phyloP scores from a whole-genome alignment of 2,329 filamentous ascomycete species.

The Epicoccum sorghinum region DNA sequence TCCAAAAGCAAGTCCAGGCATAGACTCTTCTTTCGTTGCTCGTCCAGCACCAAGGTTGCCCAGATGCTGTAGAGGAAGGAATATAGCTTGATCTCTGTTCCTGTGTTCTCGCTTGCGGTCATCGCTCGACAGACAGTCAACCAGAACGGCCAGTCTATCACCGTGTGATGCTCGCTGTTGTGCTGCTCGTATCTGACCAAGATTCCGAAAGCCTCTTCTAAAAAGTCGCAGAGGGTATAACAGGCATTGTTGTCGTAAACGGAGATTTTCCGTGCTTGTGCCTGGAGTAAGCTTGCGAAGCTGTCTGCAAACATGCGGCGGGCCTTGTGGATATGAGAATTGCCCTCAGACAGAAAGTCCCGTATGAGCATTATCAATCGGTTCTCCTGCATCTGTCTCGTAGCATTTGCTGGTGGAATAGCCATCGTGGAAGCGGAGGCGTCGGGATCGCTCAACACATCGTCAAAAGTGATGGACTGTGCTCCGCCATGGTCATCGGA shows the following conservation, averaged over 20 bases:
- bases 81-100: constrained; percentile 85
- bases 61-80: constrained; percentile 82
- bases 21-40: constrained; percentile 70
- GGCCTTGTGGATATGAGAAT: constrained; percentile 58
- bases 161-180: constrained; percentile 49
- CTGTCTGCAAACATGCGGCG: constrained; percentile 77
- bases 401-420: constrained; percentile 70
- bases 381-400: constrained; percentile 87
- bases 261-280: constrained; percentile 75
- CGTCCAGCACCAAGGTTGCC: constrained; percentile 71
- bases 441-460: constrained; percentile 68
- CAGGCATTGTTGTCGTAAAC: constrained; percentile 83
- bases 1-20: constrained; percentile 78
- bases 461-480: constrained; percentile 68
- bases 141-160: constrained; percentile 85
- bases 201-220: constrained; percentile 79
- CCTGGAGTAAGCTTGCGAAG: constrained; percentile 75
- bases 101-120: constrained; percentile 82
- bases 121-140: constrained; percentile 79
- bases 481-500: constrained; percentile 45
- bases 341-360: constrained; percentile 73
- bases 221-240: constrained; percentile 88
- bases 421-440: constrained; percentile 68
- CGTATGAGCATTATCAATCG: constrained; percentile 80
- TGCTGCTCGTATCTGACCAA: constrained; percentile 65